Evolutionary conservation across 2,329 filamentous ascomycete genomes (phyloP), one percentile per base, ranked within the genome.

Genomic region (Iodosphaeria phyllophila): DNA sequence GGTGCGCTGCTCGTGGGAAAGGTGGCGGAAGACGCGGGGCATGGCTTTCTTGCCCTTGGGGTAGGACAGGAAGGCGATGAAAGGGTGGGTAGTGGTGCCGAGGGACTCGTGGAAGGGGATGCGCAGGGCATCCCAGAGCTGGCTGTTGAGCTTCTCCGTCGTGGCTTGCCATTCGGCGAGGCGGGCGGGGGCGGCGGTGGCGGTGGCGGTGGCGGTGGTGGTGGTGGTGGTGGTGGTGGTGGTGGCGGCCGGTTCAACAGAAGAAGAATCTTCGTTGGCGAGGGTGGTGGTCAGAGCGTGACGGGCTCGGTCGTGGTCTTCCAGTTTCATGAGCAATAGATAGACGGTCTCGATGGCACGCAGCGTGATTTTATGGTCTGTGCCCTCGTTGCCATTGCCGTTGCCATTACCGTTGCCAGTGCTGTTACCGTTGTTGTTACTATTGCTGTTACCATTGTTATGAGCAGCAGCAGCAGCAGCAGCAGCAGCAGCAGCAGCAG

Each of bases 31-130:
- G 26, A 95, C 78, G 28, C 89, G 80, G 24, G 83, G 83, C 31
- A 98, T 82, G 2, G 79, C 80, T 56, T 89, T 92, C 57, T 93
- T 95, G 42, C 89, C 89, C 58, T 98, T 98, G 37, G 74, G 70
- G 42, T 89, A 91, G 4, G 84, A 92, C 23, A 98, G 58, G 47
- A 98, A 86, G 23, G 84, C 80, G 37, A 98, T 93, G 52, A 98
- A 98, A 0, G 89, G 89, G 47, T 98, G 89, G 11, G 72, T 61
- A 4, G 76, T 67, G 26, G 74, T 79, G 22, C 58, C 64, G 37
- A 93, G 89, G 1, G 83, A 84, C 44, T 92, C 86, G 52, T 92
- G 80, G n/a, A n/a, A n/a, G n/a, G n/a, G n/a, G 24, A 98, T 80
- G 54, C 91, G 92, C 25, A 93, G 64, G 30, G 78, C 70, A 20